phyloP scores from a whole-genome alignment of 1,284 basidiomycete genomes.

The Porodaedalea pini region DNA sequence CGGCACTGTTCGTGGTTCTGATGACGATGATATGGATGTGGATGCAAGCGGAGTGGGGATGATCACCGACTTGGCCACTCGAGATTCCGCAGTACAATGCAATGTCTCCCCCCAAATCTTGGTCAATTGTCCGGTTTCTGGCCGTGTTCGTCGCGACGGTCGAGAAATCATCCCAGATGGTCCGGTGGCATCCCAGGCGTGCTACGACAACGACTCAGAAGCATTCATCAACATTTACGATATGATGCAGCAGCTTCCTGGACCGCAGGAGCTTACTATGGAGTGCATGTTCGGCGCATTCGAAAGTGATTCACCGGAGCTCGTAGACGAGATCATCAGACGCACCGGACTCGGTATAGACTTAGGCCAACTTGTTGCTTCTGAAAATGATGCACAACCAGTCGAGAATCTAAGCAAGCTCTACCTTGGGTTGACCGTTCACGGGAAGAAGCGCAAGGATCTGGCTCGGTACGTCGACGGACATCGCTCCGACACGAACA shows the following conservation, averaged over 20 bases:
- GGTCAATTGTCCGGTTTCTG: slow-evolving; percentile 26
- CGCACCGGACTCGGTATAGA: slow-evolving; percentile 46
- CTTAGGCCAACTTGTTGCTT: slow-evolving; percentile 25
- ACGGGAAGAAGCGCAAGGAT: slow-evolving; percentile 56
- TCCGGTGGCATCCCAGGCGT: slow-evolving; percentile 32
- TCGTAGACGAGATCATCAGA: slow-evolving; percentile 53
- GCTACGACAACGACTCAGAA: slow-evolving; percentile 46
- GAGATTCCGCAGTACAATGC: slow-evolving; percentile 41
- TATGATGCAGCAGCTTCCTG: slow-evolving; percentile 37
- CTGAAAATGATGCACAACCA: slow-evolving; percentile 26
- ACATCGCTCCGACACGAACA: slow-evolving; percentile 29
- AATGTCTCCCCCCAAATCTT: slow-evolving; percentile 36
- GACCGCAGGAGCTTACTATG: slow-evolving; percentile 15
- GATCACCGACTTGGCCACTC: slow-evolving; percentile 50
- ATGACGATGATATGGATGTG: slow-evolving; percentile 34
- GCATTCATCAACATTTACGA: slow-evolving; percentile 45
- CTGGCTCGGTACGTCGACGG: slow-evolving; percentile 47
- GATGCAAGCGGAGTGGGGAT: not conserved
- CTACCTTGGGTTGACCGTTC: slow-evolving; percentile 56
- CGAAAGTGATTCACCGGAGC: slow-evolving; percentile 38
- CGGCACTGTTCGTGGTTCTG: slow-evolving; percentile 25
- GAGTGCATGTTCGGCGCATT: slow-evolving; percentile 29
- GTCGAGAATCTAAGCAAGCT: slow-evolving; percentile 38
- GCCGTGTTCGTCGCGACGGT: slow-evolving; percentile 23
- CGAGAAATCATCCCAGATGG: not conserved